Percentiles rank a stretch among this genome's conserved stretches.
Evolutionary conservation across 495 filamentous ascomycete species (phyloP).

Genomic region (Podospora fimiseda): DNA sequence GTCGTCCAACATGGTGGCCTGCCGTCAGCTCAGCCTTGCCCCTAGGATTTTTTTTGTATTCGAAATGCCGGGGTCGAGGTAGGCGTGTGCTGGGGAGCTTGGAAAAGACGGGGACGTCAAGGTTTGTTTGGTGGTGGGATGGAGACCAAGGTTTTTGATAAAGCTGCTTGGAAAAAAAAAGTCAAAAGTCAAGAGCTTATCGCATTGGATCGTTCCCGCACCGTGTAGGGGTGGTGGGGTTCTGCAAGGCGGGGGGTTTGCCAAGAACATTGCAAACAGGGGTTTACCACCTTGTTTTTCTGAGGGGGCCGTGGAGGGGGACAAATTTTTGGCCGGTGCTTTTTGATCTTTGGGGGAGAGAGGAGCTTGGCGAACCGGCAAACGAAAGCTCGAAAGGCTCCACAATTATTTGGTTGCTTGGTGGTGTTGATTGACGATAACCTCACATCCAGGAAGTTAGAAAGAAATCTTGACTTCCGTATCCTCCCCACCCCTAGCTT

Average conservation of each 20-base stretch:
- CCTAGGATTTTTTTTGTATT: slow-evolving; percentile 8
- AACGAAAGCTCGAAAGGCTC: background rate
- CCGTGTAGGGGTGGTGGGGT: background rate
- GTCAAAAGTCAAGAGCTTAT: background rate
- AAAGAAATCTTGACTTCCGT: background rate
- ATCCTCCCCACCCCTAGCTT: background rate
- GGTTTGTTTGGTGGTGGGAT: background rate
- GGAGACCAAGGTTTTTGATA: background rate
- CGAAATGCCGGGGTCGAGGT: background rate
- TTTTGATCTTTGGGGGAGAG: background rate
- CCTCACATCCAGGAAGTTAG: too few species aligned
- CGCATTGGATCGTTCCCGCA: background rate
- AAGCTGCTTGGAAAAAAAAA: background rate
- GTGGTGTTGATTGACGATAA: background rate
- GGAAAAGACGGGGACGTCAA: background rate
- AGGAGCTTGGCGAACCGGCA: too few species aligned
- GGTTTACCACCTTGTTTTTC: too few species aligned
- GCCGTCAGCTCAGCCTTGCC: slow-evolving; percentile 35
- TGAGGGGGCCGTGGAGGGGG: too few species aligned
- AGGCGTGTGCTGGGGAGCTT: background rate
- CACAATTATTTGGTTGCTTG: background rate
- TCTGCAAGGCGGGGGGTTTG: background rate
- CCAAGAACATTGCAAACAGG: background rate
- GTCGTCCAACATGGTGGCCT: slow-evolving; percentile 42
- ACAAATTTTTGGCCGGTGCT: background rate